phyloP scores from a whole-genome alignment of 2,329 filamentous ascomycete species.

The Pestalotiopsis sp. region DNA sequence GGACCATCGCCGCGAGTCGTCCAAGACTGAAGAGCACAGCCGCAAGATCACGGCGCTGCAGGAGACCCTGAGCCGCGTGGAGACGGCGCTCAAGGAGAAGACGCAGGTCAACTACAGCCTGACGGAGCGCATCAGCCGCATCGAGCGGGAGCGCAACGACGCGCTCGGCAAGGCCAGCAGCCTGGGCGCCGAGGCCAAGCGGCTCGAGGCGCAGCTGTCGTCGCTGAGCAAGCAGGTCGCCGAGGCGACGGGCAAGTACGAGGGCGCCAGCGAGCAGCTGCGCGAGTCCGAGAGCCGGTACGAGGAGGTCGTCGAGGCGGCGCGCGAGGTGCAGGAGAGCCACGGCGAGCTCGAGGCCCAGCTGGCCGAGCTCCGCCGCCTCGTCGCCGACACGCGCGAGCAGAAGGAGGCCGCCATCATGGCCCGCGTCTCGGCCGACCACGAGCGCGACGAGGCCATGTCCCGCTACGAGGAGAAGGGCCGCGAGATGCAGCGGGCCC shows the following conservation, averaged over 20 bases:
- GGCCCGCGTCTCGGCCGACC: constrained; percentile 5
- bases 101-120: not conserved
- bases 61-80: not conserved
- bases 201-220: not conserved
- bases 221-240: not conserved
- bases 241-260: not conserved
- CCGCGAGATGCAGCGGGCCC: not conserved
- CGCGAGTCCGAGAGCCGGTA: constrained; percentile 2
- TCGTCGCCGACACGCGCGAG: constrained; percentile 3
- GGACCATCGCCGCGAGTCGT: not conserved
- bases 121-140: not conserved
- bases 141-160: not conserved
- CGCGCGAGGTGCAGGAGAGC: not conserved
- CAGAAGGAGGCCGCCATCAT: constrained; percentile 8
- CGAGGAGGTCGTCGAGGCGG: constrained; percentile 3
- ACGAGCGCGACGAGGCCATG: constrained; percentile 8
- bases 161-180: not conserved
- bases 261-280: not conserved
- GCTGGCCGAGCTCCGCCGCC: not conserved
- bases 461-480: constrained; percentile 12
- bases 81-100: not conserved
- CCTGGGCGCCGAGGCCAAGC: not conserved
- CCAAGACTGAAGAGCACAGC: not conserved
- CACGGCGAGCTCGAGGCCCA: constrained; percentile 7
- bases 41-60: not conserved